Evolutionary conservation across 495 filamentous ascomycete species (phyloP), one percentile per base, ranked within the genome.

Genomic region (Penicillium turbatum): DNA sequence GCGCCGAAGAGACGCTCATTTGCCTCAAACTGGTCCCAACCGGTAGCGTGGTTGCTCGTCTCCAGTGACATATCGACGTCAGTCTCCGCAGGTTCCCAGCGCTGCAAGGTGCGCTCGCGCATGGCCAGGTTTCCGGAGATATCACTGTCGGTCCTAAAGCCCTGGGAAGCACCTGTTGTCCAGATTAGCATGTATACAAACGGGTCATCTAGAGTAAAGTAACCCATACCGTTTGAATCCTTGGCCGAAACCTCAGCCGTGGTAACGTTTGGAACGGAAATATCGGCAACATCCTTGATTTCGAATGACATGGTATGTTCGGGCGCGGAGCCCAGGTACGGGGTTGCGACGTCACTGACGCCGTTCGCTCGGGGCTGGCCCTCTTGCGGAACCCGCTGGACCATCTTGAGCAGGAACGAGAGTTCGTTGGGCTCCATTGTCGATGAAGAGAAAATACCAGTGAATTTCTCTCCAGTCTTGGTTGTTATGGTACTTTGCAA

Each of bases 11-110:
- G 83, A 31, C 83, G 79, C 67, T 95, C 86, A 59, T 98, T 97
- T 37, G 78, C 83, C 62, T 89, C 87, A 61, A 99, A 99, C 66
- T 99, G 93, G 66, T 99, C 90, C 93, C 93, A 99, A 46, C 77
- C 81, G 5, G 69, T 66, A 16, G 66, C 60, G 39, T 66, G 65
- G 29, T 67, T 67, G 19, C 60, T 51, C 1, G 75, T 79, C 57
- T 95, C 90, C 29, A 95, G 73, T 37, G 86, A 86, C 56, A 87
- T 67, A 58, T 91, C 83, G 29, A 82, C 62, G 31, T 77, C 79
- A 9, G 75, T 70, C 46, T 82, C 83, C n/a, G 78, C 69, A 42
- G 90, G 82, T 45, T 89, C 84, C 93, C 93, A 98, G 45, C 80
- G 85, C 64, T 97, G 84, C 51, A 98, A 75, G 51, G 82, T 76